Evolutionary conservation across 2,329 filamentous ascomycete genomes (phyloP).

Genomic region (Aspergillus fischeri): DNA sequence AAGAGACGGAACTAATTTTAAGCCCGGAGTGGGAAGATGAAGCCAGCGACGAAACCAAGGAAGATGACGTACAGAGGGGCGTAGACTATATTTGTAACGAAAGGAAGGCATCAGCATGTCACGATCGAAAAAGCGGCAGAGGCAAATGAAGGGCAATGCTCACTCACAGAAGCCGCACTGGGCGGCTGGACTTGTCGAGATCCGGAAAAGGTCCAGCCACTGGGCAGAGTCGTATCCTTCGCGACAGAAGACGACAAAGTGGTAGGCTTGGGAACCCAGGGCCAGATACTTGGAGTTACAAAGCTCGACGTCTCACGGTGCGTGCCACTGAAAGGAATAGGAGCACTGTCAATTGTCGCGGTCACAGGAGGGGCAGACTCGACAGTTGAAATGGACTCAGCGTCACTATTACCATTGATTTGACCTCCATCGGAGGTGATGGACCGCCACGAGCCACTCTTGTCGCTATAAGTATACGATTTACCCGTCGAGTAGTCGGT

Average conservation of each 20-base stretch:
- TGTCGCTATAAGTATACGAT: slow-evolving; percentile 76
- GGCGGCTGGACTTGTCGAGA: slow-evolving; percentile 75
- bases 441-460: slow-evolving; percentile 72
- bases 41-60: slow-evolving; percentile 42
- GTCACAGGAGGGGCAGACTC: slow-evolving; percentile 58
- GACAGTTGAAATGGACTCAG: slow-evolving; percentile 36
- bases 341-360: slow-evolving; percentile 58
- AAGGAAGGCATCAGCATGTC: slow-evolving; percentile 23
- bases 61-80: slow-evolving; percentile 53
- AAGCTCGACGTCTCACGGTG: slow-evolving; percentile 43
- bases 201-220: slow-evolving; percentile 74
- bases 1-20: slow-evolving; percentile 28
- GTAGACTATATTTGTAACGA: slow-evolving; percentile 38
- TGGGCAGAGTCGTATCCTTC: slow-evolving; percentile 56
- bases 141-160: slow-evolving; percentile 38
- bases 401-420: slow-evolving; percentile 61
- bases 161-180: slow-evolving; percentile 64
- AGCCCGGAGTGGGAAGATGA: slow-evolving; percentile 45
- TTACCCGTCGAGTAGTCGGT: slow-evolving; percentile 92
- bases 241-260: slow-evolving; percentile 47
- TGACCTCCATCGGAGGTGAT: slow-evolving; percentile 76
- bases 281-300: slow-evolving; percentile 60
- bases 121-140: slow-evolving; percentile 6
- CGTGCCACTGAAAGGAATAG: slow-evolving; percentile 61
- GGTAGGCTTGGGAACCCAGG: slow-evolving; percentile 58